A percentile compares a stretch with the other conserved stretches of the same genome.
phyloP scores from a whole-genome alignment of 139 green algal genomes.

The Edaphochlamys debaryana region DNA sequence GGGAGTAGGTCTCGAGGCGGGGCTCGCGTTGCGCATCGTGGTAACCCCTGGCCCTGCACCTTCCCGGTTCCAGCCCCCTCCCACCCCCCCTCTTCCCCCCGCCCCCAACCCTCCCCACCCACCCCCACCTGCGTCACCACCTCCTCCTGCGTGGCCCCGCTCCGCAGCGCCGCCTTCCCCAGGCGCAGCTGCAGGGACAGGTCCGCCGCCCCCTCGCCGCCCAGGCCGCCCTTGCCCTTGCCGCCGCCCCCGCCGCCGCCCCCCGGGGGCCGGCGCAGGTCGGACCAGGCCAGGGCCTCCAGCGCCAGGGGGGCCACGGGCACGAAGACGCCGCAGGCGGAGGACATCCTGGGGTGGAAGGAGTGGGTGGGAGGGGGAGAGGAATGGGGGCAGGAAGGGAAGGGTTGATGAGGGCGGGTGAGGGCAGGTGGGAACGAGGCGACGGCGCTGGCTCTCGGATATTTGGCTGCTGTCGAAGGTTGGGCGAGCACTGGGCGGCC shows the following conservation, averaged over 20 bases:
- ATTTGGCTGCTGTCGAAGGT: too few species aligned
- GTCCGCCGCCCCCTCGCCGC: neutral
- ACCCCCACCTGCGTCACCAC: conserved; percentile 72
- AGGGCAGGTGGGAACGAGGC: too few species aligned
- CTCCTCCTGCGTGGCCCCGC: conserved; percentile 82
- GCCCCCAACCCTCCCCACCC: neutral
- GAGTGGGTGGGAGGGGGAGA: neutral
- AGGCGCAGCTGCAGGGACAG: conserved; percentile 26
- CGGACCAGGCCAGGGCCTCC: conserved; percentile 85
- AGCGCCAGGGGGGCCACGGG: conserved; percentile 86
- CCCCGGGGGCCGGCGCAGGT: conserved; percentile 59
- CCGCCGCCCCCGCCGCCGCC: neutral
- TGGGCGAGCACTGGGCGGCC: too few species aligned
- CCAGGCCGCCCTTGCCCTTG: neutral
- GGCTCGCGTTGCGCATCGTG: too few species aligned
- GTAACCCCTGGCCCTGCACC: too few species aligned
- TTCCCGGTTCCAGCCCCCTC: too few species aligned
- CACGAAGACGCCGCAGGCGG: conserved; percentile 75
- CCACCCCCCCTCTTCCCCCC: neutral
- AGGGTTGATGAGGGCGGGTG: too few species aligned
- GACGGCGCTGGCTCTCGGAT: too few species aligned
- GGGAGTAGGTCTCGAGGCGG: too few species aligned
- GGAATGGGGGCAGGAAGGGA: neutral
- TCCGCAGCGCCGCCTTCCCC: conserved; percentile 47
- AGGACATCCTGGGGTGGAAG: conserved; percentile 55